Evolutionary conservation across 345 rosid species (phyloP).

Genomic region (Brassica cretica): DNA sequence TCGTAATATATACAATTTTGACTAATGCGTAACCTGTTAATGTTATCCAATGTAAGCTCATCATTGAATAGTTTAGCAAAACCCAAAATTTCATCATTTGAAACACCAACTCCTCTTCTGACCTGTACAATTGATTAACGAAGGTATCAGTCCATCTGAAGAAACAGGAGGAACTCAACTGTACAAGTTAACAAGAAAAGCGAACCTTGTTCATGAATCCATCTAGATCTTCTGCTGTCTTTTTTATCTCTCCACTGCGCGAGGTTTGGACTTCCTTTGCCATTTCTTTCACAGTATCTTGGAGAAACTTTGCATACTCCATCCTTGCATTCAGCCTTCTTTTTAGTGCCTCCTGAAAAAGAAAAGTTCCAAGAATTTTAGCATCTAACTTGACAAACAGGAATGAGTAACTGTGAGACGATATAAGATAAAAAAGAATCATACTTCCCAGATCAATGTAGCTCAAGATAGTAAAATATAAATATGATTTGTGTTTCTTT

Average conservation of each 20-base stretch:
- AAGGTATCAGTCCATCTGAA: slow-evolving; percentile 16
- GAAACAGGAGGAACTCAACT: neutral
- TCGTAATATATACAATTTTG: neutral
- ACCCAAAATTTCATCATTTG: slow-evolving; percentile 95
- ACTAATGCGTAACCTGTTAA: slow-evolving; percentile 68
- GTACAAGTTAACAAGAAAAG: neutral
- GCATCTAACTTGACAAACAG: slow-evolving; percentile 7
- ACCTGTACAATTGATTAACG: slow-evolving; percentile 55
- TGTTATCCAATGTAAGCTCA: slow-evolving; percentile 92
- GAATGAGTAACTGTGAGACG: neutral
- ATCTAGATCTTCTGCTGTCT: slow-evolving; percentile 96
- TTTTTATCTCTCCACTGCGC: slow-evolving; percentile 77
- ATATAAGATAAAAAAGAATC: neutral
- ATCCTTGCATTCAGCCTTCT: slow-evolving; percentile 86
- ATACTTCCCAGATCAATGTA: slow-evolving; percentile 4
- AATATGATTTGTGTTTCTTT: neutral
- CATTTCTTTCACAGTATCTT: slow-evolving; percentile 97
- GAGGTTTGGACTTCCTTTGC: slow-evolving; percentile 94
- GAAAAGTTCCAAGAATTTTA: slow-evolving; percentile 20
- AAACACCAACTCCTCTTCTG: slow-evolving; percentile 82
- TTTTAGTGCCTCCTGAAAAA: slow-evolving; percentile 80
- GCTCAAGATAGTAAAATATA: neutral
- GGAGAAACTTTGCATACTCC: slow-evolving; percentile 96
- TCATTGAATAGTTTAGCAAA: slow-evolving; percentile 95
- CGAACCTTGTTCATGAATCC: slow-evolving; percentile 82